A percentile compares a stretch with the other conserved stretches of the same genome.
Evolutionary conservation across 495 filamentous ascomycete species (phyloP).

Genomic region (Penicillium robsamsonii): DNA sequence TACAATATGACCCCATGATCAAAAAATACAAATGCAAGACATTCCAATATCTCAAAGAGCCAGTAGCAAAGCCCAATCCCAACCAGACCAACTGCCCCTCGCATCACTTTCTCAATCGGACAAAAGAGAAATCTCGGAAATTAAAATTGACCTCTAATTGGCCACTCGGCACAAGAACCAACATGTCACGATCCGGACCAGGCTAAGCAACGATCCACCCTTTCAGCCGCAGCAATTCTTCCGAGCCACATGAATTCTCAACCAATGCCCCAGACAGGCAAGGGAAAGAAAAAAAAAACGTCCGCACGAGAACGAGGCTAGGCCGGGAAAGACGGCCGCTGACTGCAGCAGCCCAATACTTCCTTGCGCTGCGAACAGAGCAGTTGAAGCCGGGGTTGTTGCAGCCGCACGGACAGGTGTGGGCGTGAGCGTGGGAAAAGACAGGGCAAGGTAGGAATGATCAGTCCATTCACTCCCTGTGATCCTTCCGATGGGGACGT

Average conservation of each 20-base stretch:
- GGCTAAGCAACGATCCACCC: slow-evolving; percentile 33
- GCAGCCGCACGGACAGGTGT: slow-evolving; percentile 4
- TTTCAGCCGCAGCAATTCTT: slow-evolving; percentile 15
- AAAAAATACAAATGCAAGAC: background rate
- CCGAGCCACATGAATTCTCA: slow-evolving; percentile 8
- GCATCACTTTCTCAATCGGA: slow-evolving; percentile 20
- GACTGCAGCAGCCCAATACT: background rate
- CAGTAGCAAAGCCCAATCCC: slow-evolving; percentile 1
- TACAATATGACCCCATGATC: background rate
- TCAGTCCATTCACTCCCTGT: slow-evolving; percentile 9
- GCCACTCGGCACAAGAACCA: slow-evolving; percentile 37
- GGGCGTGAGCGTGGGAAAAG: background rate
- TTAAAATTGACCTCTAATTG: slow-evolving; percentile 22
- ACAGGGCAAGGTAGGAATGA: background rate
- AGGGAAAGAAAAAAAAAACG: background rate
- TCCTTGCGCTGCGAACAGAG: slow-evolving; percentile 5
- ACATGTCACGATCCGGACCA: slow-evolving; percentile 52
- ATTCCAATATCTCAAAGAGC: background rate
- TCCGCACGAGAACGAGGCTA: background rate
- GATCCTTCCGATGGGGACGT: background rate
- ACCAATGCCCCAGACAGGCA: background rate
- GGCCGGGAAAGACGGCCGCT: background rate
- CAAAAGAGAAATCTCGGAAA: slow-evolving; percentile 17
- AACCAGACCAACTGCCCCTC: slow-evolving; percentile 16
- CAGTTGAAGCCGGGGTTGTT: slow-evolving; percentile 6